A percentile compares a stretch with the other conserved stretches of the same genome.
Evolutionary conservation across 371 early-diverging fungal species (phyloP).

Genomic region (Coemansia sp.): DNA sequence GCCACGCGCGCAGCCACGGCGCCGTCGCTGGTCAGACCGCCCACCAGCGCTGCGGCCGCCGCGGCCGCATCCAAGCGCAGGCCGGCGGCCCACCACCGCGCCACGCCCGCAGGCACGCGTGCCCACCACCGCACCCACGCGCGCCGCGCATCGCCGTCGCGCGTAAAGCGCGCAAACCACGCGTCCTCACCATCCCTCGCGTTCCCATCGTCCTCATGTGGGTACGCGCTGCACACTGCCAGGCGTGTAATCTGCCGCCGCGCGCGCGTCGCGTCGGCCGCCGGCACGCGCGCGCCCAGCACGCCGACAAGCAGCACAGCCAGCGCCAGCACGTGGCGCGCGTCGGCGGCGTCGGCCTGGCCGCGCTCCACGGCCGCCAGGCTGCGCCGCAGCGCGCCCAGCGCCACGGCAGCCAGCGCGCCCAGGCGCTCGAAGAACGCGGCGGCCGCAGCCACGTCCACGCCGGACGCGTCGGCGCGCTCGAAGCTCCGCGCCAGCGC

Average conservation of each 20-base stretch:
- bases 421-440: slow-evolving; percentile 7
- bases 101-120: slow-evolving; percentile 19
- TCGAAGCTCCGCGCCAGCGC: slow-evolving; percentile 24
- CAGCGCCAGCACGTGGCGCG: not conserved
- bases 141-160: slow-evolving; percentile 19
- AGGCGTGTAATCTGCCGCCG: slow-evolving; percentile 1
- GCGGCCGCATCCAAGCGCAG: slow-evolving; percentile 26
- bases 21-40: slow-evolving; percentile 24
- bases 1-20: slow-evolving; percentile 15
- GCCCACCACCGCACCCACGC: slow-evolving; percentile 46
- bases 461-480: slow-evolving; percentile 1
- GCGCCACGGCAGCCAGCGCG: not conserved
- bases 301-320: not conserved
- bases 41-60: slow-evolving; percentile 7
- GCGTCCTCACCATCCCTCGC: not conserved
- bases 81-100: slow-evolving; percentile 15
- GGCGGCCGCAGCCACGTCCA: slow-evolving; percentile 28
- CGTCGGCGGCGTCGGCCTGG: not conserved
- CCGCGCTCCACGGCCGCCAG: not conserved
- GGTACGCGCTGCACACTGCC: not conserved
- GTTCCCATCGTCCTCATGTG: not conserved
- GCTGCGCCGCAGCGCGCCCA: slow-evolving; percentile 5
- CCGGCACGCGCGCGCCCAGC: not conserved
- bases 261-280: not conserved
- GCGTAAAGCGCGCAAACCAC: slow-evolving; percentile 33